phyloP scores from a whole-genome alignment of 805 yeast genomes.

The Saturnispora ahearnii region DNA sequence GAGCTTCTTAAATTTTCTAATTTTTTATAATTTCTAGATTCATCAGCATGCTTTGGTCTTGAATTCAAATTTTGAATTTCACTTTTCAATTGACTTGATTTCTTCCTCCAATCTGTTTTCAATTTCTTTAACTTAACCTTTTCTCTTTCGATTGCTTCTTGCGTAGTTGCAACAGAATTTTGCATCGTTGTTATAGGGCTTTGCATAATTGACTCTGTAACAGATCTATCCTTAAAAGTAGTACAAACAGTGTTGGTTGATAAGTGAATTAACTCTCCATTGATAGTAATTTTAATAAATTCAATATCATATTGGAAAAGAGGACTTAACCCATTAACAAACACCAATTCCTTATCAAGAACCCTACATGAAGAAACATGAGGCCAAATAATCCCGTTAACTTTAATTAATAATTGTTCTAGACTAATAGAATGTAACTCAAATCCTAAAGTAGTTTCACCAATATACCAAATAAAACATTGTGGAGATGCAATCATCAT shows the following conservation, averaged over 20 bases:
- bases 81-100: conserved; percentile 38
- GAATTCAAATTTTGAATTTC: conserved; percentile 49
- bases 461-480: conserved; percentile 40
- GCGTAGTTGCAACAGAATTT: conserved; percentile 56
- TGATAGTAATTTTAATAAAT: conserved; percentile 29
- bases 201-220: conserved; percentile 28
- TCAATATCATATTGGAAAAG: conserved; percentile 55
- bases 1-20: conserved; percentile 42
- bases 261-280: conserved; percentile 23
- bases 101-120: conserved; percentile 50
- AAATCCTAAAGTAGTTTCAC: conserved; percentile 44
- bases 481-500: conserved; percentile 22
- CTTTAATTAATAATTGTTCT: conserved; percentile 37
- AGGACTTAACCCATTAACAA: conserved; percentile 59
- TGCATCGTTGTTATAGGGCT: conserved; percentile 58
- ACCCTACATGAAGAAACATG: conserved; percentile 47
- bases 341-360: conserved; percentile 40
- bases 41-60: conserved; percentile 41
- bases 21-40: conserved; percentile 46
- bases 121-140: conserved; percentile 46
- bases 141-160: conserved; percentile 49
- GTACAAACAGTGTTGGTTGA: conserved; percentile 29
- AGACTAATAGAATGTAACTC: conserved; percentile 38
- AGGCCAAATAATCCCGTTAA: conserved; percentile 64
- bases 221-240: conserved; percentile 25